Evolutionary conservation across 768 basidiomycete species (phyloP).

Genomic region (Strobilomyces echinocephalus): DNA sequence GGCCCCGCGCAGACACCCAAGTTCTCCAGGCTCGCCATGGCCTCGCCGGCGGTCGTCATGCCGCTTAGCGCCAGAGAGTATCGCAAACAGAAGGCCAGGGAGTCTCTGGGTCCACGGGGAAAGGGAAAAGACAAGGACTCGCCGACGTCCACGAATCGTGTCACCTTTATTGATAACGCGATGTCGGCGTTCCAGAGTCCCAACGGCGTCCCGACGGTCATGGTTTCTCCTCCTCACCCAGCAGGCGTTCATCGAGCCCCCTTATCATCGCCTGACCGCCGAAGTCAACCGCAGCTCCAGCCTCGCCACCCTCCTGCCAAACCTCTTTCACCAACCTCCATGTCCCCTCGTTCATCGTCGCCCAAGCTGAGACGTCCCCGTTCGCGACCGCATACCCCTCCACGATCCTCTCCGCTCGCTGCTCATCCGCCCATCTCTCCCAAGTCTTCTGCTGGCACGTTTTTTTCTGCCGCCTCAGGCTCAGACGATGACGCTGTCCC

Average conservation of each 20-base stretch:
- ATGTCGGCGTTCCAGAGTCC: not conserved
- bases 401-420: conserved; percentile 11
- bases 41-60: conserved; percentile 28
- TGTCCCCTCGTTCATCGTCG: conserved; percentile 5
- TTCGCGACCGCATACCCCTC: conserved; percentile 18
- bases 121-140: conserved; percentile 8
- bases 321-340: conserved; percentile 1
- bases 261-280: not conserved
- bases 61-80: conserved; percentile 29
- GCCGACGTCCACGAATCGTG: conserved; percentile 1
- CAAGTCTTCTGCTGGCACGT: conserved; percentile 27
- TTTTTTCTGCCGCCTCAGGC: conserved; percentile 18
- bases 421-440: conserved; percentile 18
- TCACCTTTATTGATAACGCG: conserved; percentile 12
- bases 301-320: not conserved
- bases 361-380: conserved; percentile 10
- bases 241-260: not conserved
- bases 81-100: conserved; percentile 19
- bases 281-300: conserved; percentile 5
- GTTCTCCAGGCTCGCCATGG: conserved; percentile 29
- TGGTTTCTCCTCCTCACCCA: conserved; percentile 13
- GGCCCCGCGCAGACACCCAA: conserved; percentile 26
- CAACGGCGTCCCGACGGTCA: conserved; percentile 8
- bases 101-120: not conserved
- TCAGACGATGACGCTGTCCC: conserved; percentile 17